Percentiles rank a stretch among this genome's conserved stretches.
Evolutionary conservation across 108 stramenopile species (phyloP).

Genomic region (Skeletonema marinoi): DNA sequence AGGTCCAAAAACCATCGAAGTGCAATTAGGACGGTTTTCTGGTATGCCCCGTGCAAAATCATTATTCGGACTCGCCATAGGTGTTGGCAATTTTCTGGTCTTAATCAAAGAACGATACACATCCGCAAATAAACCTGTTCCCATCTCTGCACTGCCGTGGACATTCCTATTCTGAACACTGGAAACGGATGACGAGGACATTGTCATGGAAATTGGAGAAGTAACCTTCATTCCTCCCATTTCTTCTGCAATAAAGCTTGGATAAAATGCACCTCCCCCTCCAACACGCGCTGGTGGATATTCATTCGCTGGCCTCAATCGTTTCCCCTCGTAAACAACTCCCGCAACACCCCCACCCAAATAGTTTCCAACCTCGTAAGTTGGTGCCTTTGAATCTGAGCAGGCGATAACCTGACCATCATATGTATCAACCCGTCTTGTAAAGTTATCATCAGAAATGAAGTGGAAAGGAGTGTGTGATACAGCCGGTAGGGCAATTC

Average conservation of each 20-base stretch:
- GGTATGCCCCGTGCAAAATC: neutral
- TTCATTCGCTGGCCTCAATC: constrained; percentile 73
- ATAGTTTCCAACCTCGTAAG: constrained; percentile 86
- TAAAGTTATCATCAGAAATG: constrained; percentile 41
- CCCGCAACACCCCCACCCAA: constrained; percentile 88
- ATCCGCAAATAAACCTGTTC: constrained; percentile 36
- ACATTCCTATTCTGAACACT: constrained; percentile 10
- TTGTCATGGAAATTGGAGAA: constrained; percentile 34
- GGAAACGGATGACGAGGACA: constrained; percentile 25
- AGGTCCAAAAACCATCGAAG: neutral
- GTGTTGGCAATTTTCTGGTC: neutral
- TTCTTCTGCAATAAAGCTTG: neutral
- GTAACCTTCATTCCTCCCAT: neutral
- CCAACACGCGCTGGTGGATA: constrained; percentile 67
- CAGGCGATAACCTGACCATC: constrained; percentile 82
- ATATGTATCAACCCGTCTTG: constrained; percentile 72
- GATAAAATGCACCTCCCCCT: constrained; percentile 34
- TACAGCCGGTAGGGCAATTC: neutral
- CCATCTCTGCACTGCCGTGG: constrained; percentile 9
- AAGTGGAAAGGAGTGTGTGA: constrained; percentile 24
- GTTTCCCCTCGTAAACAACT: constrained; percentile 85
- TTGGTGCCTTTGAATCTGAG: constrained; percentile 57
- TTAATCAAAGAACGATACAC: constrained; percentile 26
- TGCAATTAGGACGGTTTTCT: neutral
- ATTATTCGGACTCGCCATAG: neutral